A percentile compares a stretch with the other conserved stretches of the same genome.
Conservation (phyloP, 1,284 basidiomycete species). For the Moesziomyces sp. region DNA sequence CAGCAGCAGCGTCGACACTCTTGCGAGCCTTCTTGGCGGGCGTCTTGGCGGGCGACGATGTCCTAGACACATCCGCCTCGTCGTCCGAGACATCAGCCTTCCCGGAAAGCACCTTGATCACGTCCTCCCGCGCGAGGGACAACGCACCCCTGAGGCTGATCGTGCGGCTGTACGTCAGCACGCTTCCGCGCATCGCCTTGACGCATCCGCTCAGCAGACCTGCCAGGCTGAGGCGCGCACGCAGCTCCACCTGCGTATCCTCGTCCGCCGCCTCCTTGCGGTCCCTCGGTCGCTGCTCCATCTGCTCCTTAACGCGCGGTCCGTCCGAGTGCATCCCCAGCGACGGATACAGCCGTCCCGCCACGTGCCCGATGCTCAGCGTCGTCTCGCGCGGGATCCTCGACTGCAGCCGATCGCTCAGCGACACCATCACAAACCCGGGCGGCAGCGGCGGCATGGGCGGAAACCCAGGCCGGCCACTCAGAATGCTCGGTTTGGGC, state of each 20-base stretch:
- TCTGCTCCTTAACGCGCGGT: slow-evolving; percentile 40
- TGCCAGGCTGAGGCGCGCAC: slow-evolving; percentile 33
- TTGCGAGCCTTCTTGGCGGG: slow-evolving; percentile 14
- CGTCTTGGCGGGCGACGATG: slow-evolving; percentile 10
- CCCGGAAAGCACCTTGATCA: slow-evolving; percentile 11
- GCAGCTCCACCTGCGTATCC: slow-evolving; percentile 38
- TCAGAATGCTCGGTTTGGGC: slow-evolving; percentile 34
- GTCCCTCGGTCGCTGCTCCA: slow-evolving; percentile 17
- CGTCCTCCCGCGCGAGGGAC: slow-evolving; percentile 7
- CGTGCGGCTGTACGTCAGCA: slow-evolving; percentile 22
- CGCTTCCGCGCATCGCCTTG: slow-evolving; percentile 36
- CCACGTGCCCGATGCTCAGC: slow-evolving; percentile 27
- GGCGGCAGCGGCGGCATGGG: slow-evolving; percentile 36
- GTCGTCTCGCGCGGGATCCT: slow-evolving; percentile 32
- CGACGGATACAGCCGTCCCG: slow-evolving; percentile 45
- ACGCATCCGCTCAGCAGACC: slow-evolving; percentile 44
- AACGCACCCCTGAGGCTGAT: slow-evolving; percentile 20
- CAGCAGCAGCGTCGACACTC: not conserved
- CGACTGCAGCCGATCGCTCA: slow-evolving; percentile 30
- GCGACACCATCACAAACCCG: slow-evolving; percentile 43
- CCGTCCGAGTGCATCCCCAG: slow-evolving; percentile 42
- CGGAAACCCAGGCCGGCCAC: slow-evolving; percentile 34
- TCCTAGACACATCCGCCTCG: slow-evolving; percentile 4
- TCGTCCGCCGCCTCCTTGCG: slow-evolving; percentile 33
- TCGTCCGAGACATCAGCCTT: slow-evolving; percentile 5